Base-by-base conservation (phyloP, 2,329 filamentous ascomycete species). In the Cladophialophora exuberans region DNA sequence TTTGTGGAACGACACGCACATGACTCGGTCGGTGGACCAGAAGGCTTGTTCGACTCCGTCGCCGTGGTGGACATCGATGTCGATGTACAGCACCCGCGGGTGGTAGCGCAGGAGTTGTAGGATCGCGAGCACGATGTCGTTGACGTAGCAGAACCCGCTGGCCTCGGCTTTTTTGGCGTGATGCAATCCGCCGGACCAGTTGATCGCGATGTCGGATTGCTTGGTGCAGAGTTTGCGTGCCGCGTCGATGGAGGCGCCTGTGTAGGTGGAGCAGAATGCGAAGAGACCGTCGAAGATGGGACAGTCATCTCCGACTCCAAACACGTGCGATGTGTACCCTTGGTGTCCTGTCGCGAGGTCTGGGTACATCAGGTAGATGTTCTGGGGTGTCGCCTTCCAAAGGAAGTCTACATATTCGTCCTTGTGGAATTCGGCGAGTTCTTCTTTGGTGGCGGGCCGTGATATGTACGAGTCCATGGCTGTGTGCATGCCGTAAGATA, bases 71-170 rank as follows among this genome's bases (percentile, higher is more conserved):
- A 96, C 90, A 69, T 96, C 90, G 63, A 96, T 95, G 69, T 96
- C 90, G 71, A 97, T 92, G 72, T 97, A 97, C 54, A 97, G 80
- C 6, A 97, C 92, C 44, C 92, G 87, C 13, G 90, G 85, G 65
- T 92, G 84, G 67, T 87, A 83, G 25, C 89, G 86, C 13, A 97
- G 79, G 7, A 99, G 82, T 70, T 97, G 88, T 31, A 97, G 81
- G 65, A 97, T 94, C 30, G 89, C 90, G 42, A 99, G 82, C 54
- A 97, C 94, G 66, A 97, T 97, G 72, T 99, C 94, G 72, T 99
- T 99, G 75, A 97, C 91, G 75, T 99, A 99, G 76, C 94, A 99
- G 73, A 99, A 99, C 0, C 94, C 94, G 11, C 88, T 93, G 0
- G 94, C 93, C 73, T 96, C 91, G 49, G 87, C 84, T 69, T 93